Evolutionary conservation across 768 basidiomycete genomes (phyloP), one percentile per base, ranked within the genome.

Genomic region (Phlegmacium glaucopus): DNA sequence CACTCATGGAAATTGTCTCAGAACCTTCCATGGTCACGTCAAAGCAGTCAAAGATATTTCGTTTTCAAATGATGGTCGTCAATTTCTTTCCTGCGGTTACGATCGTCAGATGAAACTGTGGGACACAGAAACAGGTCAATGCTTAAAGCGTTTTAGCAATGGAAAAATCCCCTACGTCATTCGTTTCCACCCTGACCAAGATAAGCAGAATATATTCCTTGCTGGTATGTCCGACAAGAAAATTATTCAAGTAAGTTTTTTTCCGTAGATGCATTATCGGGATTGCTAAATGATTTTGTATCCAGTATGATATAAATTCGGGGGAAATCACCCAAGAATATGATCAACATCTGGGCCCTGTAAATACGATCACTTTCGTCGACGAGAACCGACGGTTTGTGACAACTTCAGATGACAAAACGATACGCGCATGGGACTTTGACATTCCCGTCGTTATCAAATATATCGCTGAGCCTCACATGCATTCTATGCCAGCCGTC

Each of bases 191-290:
- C 96, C 96, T 6, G 95, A 96, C 62, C 78, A 88, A 47, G 94
- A 97, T 59, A 97, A 97, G 65, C 94, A 97, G 62, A 73, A 96
- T 62, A 86, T 94, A 43, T 98, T 97, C 74, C 74, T 98, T 39
- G 95, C 95, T 41, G 96, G 96, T 51, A 99, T 98, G 96, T 90
- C 87, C 34, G 94, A 98, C 71, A 98, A 98, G 74, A 98, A 97
- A 70, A 96, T 99, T 55, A 90, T 98, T 32, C 95, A 97, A 78
- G 94, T 93, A 60, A 49, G 77, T 44, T 44, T 42, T 17, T 37
- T 38, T 13, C 7, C 22, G 25, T n/a, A 12, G 39, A 40, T 10
- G n/a, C 9, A 9, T 42, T 18, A 42, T 22, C 30, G 28, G 42
- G 30, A 28, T 34, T 28, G 44, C 39, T 47, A 11, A 46, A 26